Percentiles rank a stretch among this genome's conserved stretches.
phyloP scores from a whole-genome alignment of 1,284 basidiomycete genomes.

The Cutaneotrichosporon daszewskae region DNA sequence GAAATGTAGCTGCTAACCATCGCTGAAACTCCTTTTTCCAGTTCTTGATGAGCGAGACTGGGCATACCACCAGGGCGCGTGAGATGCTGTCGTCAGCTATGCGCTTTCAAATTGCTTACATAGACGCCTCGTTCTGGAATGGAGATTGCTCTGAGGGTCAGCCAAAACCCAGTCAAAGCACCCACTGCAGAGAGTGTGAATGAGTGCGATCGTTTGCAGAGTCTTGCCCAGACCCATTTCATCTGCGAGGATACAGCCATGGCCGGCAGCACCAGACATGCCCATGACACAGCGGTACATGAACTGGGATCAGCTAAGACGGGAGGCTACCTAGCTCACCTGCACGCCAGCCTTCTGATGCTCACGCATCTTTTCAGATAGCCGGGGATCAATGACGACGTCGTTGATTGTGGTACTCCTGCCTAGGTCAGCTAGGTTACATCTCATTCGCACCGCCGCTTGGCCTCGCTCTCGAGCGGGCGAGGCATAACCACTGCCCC shows the following conservation, averaged over 20 bases:
- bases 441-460: slow-evolving; percentile 58
- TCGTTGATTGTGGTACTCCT: slow-evolving; percentile 56
- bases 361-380: slow-evolving; percentile 69
- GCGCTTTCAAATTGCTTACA: slow-evolving; percentile 25
- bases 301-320: slow-evolving; percentile 53
- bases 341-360: slow-evolving; percentile 82
- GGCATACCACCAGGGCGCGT: slow-evolving; percentile 88
- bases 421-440: slow-evolving; percentile 1
- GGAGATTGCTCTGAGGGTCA: slow-evolving; percentile 62
- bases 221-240: slow-evolving; percentile 97
- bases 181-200: slow-evolving; percentile 83
- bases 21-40: slow-evolving; percentile 95
- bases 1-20: slow-evolving; percentile 55
- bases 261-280: slow-evolving; percentile 68
- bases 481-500: slow-evolving; percentile 82
- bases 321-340: slow-evolving; percentile 19
- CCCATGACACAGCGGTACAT: slow-evolving; percentile 97
- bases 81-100: slow-evolving; percentile 50
- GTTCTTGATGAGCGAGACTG: slow-evolving; percentile 90
- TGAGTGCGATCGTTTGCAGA: slow-evolving; percentile 71
- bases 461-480: slow-evolving; percentile 67
- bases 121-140: slow-evolving; percentile 57
- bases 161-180: slow-evolving; percentile 18
- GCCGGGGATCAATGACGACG: slow-evolving; percentile 89
- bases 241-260: slow-evolving; percentile 94